A percentile compares a stretch with the other conserved stretches of the same genome.
Conservation (phyloP, 1,284 basidiomycete species). For the Neonothopanus nambi region DNA sequence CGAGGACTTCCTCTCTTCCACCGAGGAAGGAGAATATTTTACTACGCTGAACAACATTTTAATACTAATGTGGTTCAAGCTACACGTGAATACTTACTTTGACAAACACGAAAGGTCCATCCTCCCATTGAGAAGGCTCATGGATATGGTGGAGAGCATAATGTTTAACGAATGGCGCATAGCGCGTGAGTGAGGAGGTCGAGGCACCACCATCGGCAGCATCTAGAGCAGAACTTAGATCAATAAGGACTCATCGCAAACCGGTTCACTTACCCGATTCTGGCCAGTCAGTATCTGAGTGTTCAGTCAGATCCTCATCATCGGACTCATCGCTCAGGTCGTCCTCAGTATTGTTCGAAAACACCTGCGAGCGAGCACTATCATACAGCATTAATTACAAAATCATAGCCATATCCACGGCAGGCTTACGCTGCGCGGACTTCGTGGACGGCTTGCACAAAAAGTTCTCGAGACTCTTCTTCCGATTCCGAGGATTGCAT, state of each 20-base stretch:
- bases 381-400: background rate
- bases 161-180: slow-evolving; percentile 38
- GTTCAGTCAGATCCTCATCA: slow-evolving; percentile 61
- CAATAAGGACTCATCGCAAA: background rate
- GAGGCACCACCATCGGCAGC: background rate
- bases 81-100: slow-evolving; percentile 24
- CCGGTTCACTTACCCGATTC: slow-evolving; percentile 29
- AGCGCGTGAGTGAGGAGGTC: slow-evolving; percentile 37
- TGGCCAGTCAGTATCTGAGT: slow-evolving; percentile 58
- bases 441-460: slow-evolving; percentile 66
- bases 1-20: too few species aligned
- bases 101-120: slow-evolving; percentile 32
- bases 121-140: slow-evolving; percentile 34
- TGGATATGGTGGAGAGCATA: slow-evolving; percentile 32
- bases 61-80: too few species aligned
- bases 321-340: slow-evolving; percentile 77
- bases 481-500: slow-evolving; percentile 61
- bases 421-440: slow-evolving; percentile 60
- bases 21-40: too few species aligned
- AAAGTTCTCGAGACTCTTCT: slow-evolving; percentile 47
- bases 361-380: background rate
- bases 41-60: too few species aligned
- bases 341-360: slow-evolving; percentile 43
- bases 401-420: background rate
- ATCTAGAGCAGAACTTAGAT: background rate